Evolutionary conservation across 1,284 basidiomycete species (phyloP), one percentile per base, ranked within the genome.

Genomic region (Ceratorhiza oryzae-sativae): DNA sequence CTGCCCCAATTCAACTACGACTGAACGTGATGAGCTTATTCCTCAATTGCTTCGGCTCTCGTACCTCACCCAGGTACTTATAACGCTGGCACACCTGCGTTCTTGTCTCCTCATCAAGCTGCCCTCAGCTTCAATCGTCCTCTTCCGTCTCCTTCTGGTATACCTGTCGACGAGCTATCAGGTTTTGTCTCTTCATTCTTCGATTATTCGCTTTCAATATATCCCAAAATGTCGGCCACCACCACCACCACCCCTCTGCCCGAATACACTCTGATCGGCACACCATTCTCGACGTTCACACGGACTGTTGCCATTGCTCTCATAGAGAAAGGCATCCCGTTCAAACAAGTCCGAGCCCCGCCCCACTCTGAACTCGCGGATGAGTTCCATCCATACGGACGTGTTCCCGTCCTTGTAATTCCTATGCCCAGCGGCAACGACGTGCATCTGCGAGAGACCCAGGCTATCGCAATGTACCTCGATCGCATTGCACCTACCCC

Each of bases 271-370:
- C 53, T 72, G 34, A 59, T 72, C 42, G 71, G 71, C 20, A 72
- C 71, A 20, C 71, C 71, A 10, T 72, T 72, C 42, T 72, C 71
- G 8, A 72, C 71, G 5, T 67, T 72, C 55, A 72, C 71, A 13
- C 61, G 71, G 12, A 72, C 61, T 12, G 67, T 72, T 18, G 63
- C 71, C 3, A 63, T 72, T 23, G 71, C 61, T 4, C 71, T 72
- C 20, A 25, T 51, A 23, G 71, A 72, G 42, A 72, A 72, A 59
- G 71, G 55, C 51, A 67, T 72, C 8, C 32, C 60, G 1, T 72
- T 49, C 53, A 67, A 72, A 30, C 71, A 72, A 39, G 18, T 67
- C 23, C 55, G 49, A 32, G 49, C 71, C 4, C 25, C 62, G 0
- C 51, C 71, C n/a, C 71, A 53, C 56, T 72, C 71, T 25, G 71